These are phyloP conservation scores for Marchantia paleacea DNA, from an alignment of 225 moss, liverwort and hornwort species.

Conservation along the genomic window DNA sequence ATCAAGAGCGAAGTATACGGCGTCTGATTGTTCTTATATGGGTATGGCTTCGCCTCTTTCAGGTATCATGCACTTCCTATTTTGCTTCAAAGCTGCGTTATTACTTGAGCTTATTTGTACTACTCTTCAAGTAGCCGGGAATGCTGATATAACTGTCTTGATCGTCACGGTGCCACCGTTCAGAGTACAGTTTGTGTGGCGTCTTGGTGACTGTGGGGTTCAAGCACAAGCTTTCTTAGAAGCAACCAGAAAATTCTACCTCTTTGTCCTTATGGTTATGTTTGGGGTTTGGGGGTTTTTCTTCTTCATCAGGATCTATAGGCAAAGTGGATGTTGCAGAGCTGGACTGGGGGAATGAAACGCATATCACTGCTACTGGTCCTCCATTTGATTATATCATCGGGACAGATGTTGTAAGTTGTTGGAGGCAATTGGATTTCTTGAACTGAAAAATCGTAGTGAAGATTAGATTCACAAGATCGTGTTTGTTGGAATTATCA, in stretches of 20 bases:
- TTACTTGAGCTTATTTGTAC: not conserved
- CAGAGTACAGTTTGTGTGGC: no score
- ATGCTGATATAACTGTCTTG: not conserved
- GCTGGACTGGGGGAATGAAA: constrained; percentile 82
- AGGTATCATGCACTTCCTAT: not conserved
- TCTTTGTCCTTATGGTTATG: not conserved
- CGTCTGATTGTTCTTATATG: constrained; percentile 62
- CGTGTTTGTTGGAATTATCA: not conserved
- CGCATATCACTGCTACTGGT: constrained; percentile 57
- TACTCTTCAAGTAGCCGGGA: not conserved
- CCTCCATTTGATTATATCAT: constrained; percentile 96
- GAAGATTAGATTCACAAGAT: no score
- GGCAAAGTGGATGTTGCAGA: constrained; percentile 80
- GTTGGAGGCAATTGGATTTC: not conserved
- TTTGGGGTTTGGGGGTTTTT: not conserved
- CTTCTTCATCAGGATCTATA: constrained; percentile 54
- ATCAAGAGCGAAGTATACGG: constrained; percentile 63
- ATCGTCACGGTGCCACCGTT: no score
- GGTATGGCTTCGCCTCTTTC: constrained; percentile 47
- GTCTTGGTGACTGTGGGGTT: no score
- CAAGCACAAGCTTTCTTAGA: no score
- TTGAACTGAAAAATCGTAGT: not conserved
- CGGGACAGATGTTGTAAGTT: constrained; percentile 86
- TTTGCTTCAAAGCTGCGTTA: not conserved
- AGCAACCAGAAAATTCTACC: no score